Conservation (phyloP, 805 yeast genomes). For the Yarrowia alimentaria region DNA sequence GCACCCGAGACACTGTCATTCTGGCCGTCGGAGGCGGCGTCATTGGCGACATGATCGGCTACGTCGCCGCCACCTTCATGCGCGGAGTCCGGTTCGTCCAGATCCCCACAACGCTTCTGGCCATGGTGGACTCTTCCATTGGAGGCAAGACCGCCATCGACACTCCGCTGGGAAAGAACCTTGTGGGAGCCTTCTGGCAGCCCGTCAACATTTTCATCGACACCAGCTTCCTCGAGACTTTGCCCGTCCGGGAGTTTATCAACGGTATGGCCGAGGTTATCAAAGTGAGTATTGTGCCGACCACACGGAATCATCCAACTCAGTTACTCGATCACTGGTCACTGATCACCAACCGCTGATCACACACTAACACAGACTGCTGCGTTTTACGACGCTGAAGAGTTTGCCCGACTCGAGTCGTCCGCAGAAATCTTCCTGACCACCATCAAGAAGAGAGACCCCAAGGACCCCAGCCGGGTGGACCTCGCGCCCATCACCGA, state of each 20-base stretch:
- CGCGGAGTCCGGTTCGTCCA: slow-evolving; percentile 94
- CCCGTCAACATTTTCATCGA: slow-evolving; percentile 87
- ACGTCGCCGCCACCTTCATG: slow-evolving; percentile 99
- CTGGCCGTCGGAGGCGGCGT: slow-evolving; percentile 98
- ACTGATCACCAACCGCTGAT: background rate
- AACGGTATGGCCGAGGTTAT: slow-evolving; percentile 98
- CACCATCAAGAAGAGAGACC: slow-evolving; percentile 54
- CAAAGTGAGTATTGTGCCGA: slow-evolving; percentile 46
- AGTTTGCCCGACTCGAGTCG: slow-evolving; percentile 78
- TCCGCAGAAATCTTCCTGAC: slow-evolving; percentile 68
- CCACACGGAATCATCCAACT: too few species aligned
- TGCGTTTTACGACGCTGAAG: slow-evolving; percentile 92
- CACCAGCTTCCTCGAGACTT: slow-evolving; percentile 76
- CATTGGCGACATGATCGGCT: slow-evolving; percentile 98
- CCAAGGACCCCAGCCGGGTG: slow-evolving; percentile 46
- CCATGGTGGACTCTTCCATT: slow-evolving; percentile 98
- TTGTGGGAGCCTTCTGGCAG: slow-evolving; percentile 97
- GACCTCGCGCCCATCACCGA: slow-evolving; percentile 69
- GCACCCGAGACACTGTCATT: slow-evolving; percentile 94
- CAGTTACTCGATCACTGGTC: slow-evolving; percentile 29
- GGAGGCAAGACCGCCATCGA: slow-evolving; percentile 99
- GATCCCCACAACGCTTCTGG: slow-evolving; percentile 86
- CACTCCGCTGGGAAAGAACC: slow-evolving; percentile 92
- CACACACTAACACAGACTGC: slow-evolving; percentile 56
- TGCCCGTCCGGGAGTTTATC: slow-evolving; percentile 90